Conservation (phyloP, 306 rosid species). For the Cucumis melo region DNA sequence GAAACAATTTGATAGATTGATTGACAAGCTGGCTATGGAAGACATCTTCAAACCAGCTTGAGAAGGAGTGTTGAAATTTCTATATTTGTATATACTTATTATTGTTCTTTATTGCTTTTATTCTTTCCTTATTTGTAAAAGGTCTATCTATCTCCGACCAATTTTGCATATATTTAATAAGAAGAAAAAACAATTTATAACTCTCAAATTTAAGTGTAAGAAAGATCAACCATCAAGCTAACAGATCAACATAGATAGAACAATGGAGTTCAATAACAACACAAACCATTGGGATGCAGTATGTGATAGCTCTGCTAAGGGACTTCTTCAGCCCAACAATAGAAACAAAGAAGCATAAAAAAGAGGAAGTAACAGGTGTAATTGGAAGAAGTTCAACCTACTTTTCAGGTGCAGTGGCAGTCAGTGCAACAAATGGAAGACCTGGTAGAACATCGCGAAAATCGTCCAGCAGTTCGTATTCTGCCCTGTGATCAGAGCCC, state of each 20-base stretch:
- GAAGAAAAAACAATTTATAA: too few relatives aligned
- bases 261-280: not conserved
- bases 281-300: not conserved
- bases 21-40: too few relatives aligned
- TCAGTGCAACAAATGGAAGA: constrained; percentile 80
- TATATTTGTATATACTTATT: too few relatives aligned
- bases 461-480: constrained; percentile 62
- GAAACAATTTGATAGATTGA: too few relatives aligned
- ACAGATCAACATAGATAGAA: not conserved
- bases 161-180: too few relatives aligned
- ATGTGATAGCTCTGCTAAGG: not conserved
- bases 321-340: not conserved
- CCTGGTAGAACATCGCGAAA: constrained; percentile 51
- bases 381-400: constrained; percentile 19
- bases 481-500: constrained; percentile 32
- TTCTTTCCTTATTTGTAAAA: too few relatives aligned
- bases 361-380: not conserved
- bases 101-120: too few relatives aligned
- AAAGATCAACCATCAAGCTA: not conserved
- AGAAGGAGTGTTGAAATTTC: too few relatives aligned
- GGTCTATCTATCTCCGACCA: too few relatives aligned
- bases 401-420: constrained; percentile 91
- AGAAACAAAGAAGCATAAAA: not conserved
- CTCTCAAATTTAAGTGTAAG: too few relatives aligned
- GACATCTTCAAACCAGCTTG: too few relatives aligned